phyloP scores from a whole-genome alignment of 331 rosid species.

The Quercus tomentella region DNA sequence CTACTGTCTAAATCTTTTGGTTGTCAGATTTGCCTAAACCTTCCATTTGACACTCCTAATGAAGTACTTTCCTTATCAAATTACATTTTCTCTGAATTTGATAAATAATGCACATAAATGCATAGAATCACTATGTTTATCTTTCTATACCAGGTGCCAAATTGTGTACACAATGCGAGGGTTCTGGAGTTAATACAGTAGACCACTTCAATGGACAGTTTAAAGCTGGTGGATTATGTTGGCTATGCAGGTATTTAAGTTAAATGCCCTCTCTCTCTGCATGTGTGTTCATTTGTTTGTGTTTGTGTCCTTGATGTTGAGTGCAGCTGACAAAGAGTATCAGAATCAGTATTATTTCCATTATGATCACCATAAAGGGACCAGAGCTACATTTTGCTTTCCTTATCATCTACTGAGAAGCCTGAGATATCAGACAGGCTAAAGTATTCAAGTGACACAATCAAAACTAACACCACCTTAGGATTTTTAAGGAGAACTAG shows the following conservation, averaged over 20 bases:
- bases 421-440: neutral
- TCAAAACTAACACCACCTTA: neutral
- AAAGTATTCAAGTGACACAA: neutral
- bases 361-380: neutral
- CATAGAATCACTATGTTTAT: neutral
- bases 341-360: neutral
- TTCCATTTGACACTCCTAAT: neutral
- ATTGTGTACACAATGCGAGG: slow-evolving; percentile 69
- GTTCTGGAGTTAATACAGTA: slow-evolving; percentile 73
- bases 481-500: neutral
- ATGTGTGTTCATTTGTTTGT: neutral
- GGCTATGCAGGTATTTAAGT: slow-evolving; percentile 88
- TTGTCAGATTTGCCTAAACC: neutral
- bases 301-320: neutral
- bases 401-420: neutral
- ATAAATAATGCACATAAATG: neutral
- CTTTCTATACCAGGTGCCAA: slow-evolving; percentile 56
- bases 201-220: slow-evolving; percentile 95
- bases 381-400: neutral
- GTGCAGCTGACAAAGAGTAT: neutral
- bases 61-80: neutral
- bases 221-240: slow-evolving; percentile 90
- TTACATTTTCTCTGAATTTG: too few relatives aligned
- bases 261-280: neutral
- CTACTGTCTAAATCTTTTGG: neutral